Conservation (phyloP, 2,329 filamentous ascomycete species). For the Simplicillium aogashimaense region DNA sequence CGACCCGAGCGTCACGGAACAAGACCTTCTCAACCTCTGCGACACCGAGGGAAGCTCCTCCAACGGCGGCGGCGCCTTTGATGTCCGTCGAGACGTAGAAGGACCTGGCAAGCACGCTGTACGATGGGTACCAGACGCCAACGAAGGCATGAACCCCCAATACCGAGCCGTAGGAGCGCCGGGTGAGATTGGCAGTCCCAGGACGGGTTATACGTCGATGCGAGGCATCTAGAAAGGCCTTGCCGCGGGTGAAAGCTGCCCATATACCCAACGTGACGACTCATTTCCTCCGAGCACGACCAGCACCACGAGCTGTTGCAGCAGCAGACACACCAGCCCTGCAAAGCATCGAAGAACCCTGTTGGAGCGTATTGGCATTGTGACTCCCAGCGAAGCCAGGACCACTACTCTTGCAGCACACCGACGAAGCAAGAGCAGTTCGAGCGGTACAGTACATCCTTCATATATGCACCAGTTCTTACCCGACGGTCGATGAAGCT, state of each 20-base stretch:
- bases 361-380: slow-evolving; percentile 7
- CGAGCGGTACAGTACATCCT: too few relatives aligned
- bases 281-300: not conserved
- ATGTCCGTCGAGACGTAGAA: slow-evolving; percentile 44
- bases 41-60: slow-evolving; percentile 80
- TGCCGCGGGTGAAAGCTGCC: slow-evolving; percentile 3
- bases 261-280: not conserved
- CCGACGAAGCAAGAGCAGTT: too few relatives aligned
- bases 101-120: slow-evolving; percentile 31
- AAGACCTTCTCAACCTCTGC: slow-evolving; percentile 73
- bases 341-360: slow-evolving; percentile 6
- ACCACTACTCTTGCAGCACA: not conserved
- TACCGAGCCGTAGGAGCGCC: slow-evolving; percentile 44
- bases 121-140: slow-evolving; percentile 45
- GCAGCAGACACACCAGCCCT: slow-evolving; percentile 5
- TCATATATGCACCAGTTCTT: too few relatives aligned
- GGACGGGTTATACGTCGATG: slow-evolving; percentile 32
- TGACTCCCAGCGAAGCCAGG: not conserved
- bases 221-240: slow-evolving; percentile 22
- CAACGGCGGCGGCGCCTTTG: slow-evolving; percentile 88
- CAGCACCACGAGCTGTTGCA: not conserved
- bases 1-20: slow-evolving; percentile 29
- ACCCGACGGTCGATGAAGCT: too few relatives aligned
- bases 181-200: slow-evolving; percentile 61
- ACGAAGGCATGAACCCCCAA: slow-evolving; percentile 21